A percentile compares a stretch with the other conserved stretches of the same genome.
Evolutionary conservation across 2,329 filamentous ascomycete species (phyloP).

Genomic region (Cadophora sp.): DNA sequence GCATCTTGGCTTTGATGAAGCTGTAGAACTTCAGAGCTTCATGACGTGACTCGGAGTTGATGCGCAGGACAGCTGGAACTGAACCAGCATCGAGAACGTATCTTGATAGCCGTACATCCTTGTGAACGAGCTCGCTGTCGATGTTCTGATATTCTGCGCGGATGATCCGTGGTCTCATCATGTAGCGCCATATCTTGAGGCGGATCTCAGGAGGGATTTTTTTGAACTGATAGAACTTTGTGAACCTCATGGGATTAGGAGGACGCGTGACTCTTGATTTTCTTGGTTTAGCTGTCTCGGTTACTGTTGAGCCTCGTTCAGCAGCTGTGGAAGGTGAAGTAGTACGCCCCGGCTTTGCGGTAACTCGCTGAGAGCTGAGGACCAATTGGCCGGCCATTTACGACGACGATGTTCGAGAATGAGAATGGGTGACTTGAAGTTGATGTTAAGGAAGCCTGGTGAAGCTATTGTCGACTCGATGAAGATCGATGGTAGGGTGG

Average conservation of each 20-base stretch:
- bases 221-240: constrained; percentile 21
- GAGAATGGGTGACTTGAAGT: neutral
- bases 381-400: neutral
- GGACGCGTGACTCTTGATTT: neutral
- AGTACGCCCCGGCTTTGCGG: neutral
- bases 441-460: neutral
- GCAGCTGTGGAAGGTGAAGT: neutral
- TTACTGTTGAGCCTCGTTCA: neutral
- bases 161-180: constrained; percentile 27
- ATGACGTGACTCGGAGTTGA: constrained; percentile 24
- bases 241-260: constrained; percentile 22
- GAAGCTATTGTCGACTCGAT: neutral
- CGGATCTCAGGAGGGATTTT: constrained; percentile 31
- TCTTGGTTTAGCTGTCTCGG: neutral
- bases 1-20: constrained; percentile 15
- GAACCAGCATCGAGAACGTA: constrained; percentile 23
- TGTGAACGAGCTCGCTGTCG: neutral
- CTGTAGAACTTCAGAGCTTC: constrained; percentile 26
- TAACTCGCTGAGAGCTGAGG: neutral
- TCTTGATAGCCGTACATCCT: neutral
- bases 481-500: neutral
- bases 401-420: neutral
- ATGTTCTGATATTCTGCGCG: constrained; percentile 21
- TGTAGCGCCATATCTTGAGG: constrained; percentile 24
- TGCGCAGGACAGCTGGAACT: constrained; percentile 22